Evolutionary conservation across 2,329 filamentous ascomycete genomes (phyloP).

Genomic region (Sarocladium kiliense): DNA sequence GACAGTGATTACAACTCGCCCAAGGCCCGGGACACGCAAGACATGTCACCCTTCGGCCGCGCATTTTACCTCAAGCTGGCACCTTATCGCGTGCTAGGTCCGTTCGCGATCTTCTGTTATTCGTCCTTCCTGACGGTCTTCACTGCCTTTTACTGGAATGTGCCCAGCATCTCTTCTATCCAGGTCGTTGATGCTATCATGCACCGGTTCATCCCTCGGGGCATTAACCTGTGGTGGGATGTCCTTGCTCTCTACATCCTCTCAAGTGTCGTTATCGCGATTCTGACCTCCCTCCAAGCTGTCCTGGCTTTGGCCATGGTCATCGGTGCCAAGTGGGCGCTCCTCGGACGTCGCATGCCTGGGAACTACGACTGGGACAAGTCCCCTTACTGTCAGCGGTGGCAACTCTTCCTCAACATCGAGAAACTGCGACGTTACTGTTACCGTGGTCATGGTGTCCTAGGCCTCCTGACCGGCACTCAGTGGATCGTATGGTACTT

Average conservation of each 20-base stretch:
- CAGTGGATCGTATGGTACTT: slow-evolving; percentile 49
- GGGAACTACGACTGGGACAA: slow-evolving; percentile 56
- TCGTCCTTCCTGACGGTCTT: slow-evolving; percentile 40
- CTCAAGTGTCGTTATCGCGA: slow-evolving; percentile 32
- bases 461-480: slow-evolving; percentile 48
- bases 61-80: slow-evolving; percentile 49
- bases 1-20: slow-evolving; percentile 13
- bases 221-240: slow-evolving; percentile 22
- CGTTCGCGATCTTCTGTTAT: slow-evolving; percentile 43
- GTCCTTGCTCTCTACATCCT: slow-evolving; percentile 33
- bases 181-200: slow-evolving; percentile 36
- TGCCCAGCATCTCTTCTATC: slow-evolving; percentile 40
- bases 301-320: slow-evolving; percentile 37
- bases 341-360: slow-evolving; percentile 43
- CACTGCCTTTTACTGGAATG: slow-evolving; percentile 46
- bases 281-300: slow-evolving; percentile 37
- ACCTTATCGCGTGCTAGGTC: slow-evolving; percentile 44
- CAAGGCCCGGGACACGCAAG: slow-evolving; percentile 7
- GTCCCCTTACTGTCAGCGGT: slow-evolving; percentile 51
- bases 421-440: slow-evolving; percentile 45
- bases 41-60: slow-evolving; percentile 44
- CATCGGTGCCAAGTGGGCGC: slow-evolving; percentile 44
- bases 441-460: slow-evolving; percentile 43
- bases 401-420: slow-evolving; percentile 49
- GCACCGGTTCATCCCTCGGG: slow-evolving; percentile 16